Percentiles rank a stretch among this genome's conserved stretches.
phyloP scores from a whole-genome alignment of 208 protist species.

The Acanthamoeba divionensis region DNA sequence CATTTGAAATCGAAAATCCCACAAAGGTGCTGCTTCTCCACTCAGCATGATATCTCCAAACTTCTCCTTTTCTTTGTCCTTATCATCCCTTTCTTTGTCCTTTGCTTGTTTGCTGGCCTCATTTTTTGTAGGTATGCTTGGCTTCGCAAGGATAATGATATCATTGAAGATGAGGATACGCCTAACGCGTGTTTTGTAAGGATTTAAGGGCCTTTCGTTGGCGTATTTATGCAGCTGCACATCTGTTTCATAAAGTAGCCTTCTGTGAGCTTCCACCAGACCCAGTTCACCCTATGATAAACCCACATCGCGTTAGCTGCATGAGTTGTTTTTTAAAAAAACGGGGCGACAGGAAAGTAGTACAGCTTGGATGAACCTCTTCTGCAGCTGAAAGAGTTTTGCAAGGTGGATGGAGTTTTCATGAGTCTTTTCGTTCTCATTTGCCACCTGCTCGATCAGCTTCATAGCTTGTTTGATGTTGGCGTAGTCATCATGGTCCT shows the following conservation, averaged over 20 bases:
- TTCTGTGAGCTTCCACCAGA: conserved; percentile 22
- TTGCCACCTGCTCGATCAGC: conserved; percentile 2
- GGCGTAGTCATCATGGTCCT: conserved; percentile 33
- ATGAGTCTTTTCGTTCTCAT: conserved; percentile 34
- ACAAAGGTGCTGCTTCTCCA: background rate
- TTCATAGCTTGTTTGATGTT: background rate
- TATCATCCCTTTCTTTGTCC: background rate
- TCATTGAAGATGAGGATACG: conserved; percentile 32
- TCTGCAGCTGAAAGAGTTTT: background rate
- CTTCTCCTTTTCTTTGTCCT: background rate
- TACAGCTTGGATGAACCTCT: conserved; percentile 24
- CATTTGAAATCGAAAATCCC: background rate
- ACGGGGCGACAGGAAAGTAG: background rate
- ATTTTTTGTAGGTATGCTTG: background rate
- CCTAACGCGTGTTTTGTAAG: background rate
- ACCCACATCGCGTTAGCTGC: background rate
- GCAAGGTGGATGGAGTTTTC: conserved; percentile 5
- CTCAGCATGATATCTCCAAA: background rate
- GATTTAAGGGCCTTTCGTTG: background rate
- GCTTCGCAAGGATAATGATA: conserved; percentile 37
- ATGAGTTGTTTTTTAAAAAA: background rate
- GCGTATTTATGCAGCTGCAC: background rate
- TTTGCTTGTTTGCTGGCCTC: background rate
- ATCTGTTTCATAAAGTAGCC: background rate
- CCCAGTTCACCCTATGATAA: background rate